These are phyloP conservation scores for Andrographis paniculata DNA, from an alignment of 305 asterid species.

Conservation along the genomic window DNA sequence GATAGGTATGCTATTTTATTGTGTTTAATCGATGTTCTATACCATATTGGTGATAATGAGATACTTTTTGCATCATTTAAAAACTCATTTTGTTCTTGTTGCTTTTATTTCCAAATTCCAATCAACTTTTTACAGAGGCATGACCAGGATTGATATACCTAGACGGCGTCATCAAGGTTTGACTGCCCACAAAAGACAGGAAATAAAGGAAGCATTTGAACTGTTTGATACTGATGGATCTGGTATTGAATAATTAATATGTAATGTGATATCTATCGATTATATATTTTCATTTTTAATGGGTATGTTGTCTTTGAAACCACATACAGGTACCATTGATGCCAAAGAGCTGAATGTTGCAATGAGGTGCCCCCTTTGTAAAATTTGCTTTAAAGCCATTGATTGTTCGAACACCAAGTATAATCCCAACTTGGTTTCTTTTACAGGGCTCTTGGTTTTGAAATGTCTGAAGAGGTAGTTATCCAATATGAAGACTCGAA, in stretches of 20 bases:
- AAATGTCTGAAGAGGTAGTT: conserved; percentile 85
- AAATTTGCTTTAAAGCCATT: background rate
- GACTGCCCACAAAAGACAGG: conserved; percentile 71
- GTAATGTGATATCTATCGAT: conserved; percentile 7
- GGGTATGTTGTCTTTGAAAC: conserved; percentile 14
- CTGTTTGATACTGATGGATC: conserved; percentile 88
- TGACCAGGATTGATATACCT: conserved; percentile 56
- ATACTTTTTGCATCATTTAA: too few species aligned
- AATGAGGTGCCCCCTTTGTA: conserved; percentile 87
- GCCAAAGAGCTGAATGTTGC: conserved; percentile 92
- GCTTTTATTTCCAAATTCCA: too few species aligned
- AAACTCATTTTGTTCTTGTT: too few species aligned
- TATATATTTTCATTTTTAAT: conserved; percentile 8
- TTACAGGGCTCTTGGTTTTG: conserved; percentile 97
- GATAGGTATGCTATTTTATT: too few species aligned
- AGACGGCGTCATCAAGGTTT: conserved; percentile 70
- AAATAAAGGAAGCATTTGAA: conserved; percentile 86
- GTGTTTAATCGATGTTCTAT: too few species aligned
- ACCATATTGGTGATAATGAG: too few species aligned
- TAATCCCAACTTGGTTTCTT: conserved; percentile 16
- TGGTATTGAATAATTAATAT: conserved; percentile 32
- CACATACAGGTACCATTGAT: conserved; percentile 69
- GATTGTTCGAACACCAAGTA: background rate
- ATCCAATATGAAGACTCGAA: too few species aligned
- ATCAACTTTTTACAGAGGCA: conserved; percentile 42